Evolutionary conservation across 148 eudicot genomes (phyloP).

Genomic region (Gaultheria prostrata): DNA sequence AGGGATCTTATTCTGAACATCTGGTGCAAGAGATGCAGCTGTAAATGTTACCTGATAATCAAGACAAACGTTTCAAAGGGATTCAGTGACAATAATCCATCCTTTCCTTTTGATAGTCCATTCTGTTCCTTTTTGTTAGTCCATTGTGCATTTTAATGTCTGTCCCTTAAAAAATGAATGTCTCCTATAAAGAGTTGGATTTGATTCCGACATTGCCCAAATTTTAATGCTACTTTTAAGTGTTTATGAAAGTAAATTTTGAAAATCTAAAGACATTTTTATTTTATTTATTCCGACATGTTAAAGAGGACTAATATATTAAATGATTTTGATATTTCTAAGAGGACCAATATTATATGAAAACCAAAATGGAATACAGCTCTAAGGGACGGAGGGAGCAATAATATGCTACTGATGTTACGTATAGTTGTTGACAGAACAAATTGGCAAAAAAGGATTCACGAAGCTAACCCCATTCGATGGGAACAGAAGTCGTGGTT

Average conservation of each 20-base stretch:
- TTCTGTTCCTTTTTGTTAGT: not conserved
- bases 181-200: not conserved
- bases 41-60: constrained; percentile 73
- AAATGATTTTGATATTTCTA: no score
- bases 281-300: not conserved
- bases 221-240: not conserved
- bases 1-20: constrained; percentile 69
- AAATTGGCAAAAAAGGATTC: not conserved
- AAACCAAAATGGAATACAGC: not conserved
- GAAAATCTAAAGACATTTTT: not conserved
- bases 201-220: not conserved
- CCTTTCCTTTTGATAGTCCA: not conserved
- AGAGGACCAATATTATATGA: not conserved
- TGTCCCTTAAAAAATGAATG: not conserved
- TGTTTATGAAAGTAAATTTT: not conserved
- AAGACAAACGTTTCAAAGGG: constrained; percentile 6
- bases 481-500: not conserved
- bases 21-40: constrained; percentile 83
- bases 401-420: not conserved
- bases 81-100: not conserved
- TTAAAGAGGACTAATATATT: not conserved
- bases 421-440: not conserved
- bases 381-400: not conserved
- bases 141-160: not conserved
- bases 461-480: not conserved